Base-by-base conservation (phyloP, 2,329 filamentous ascomycete genomes). In the Cylindrodendrum hubeiense region DNA sequence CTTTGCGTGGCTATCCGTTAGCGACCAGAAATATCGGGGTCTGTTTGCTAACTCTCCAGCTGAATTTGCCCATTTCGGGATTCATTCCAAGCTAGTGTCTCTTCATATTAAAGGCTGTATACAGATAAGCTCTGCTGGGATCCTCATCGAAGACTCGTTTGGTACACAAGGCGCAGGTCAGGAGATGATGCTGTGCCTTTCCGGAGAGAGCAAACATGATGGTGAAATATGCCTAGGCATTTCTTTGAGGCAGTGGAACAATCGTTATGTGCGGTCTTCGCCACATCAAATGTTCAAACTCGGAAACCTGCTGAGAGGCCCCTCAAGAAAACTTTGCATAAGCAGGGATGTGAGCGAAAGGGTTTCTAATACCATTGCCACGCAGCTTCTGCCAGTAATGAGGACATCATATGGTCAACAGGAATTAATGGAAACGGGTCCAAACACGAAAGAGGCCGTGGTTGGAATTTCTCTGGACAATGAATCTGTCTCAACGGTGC, bases 231-330 rank as follows among this genome's bases (percentile, higher is more conserved):
- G 41, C 21, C 7, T 47, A 0, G 53, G 41, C 1, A 46, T 46
- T 15, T n/a, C 53, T 22, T 15, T 46, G 19, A 21, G 30, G 13
- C n/a, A 24, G n/a, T 56, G 53, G 53, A n/a, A 33, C 6, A 13
- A 46, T 46, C 28, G 39, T 5, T 56, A 46, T n/a, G 53, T 56
- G n/a, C 39, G 53, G 24, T 56, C 53, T 4, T 33, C 24, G 3
- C 53, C 53, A 33, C 10, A 28, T n/a, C 34, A 22, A 5, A 4
- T 46, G 26, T 8, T 30, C 7, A 24, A 46, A 24, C 12, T 55
- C 10, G 12, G 12, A 6, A 4, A 56, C 8, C 6, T 47, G 4
- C 28, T 26, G 5, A 21, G 21, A 10, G 41, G 41, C 5, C 10
- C 2, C 0, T 13, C 41, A 3, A 37, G 41, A 56, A 56, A 8